Base-by-base conservation (phyloP, 805 yeast species). In the Geotrichum ghanense region DNA sequence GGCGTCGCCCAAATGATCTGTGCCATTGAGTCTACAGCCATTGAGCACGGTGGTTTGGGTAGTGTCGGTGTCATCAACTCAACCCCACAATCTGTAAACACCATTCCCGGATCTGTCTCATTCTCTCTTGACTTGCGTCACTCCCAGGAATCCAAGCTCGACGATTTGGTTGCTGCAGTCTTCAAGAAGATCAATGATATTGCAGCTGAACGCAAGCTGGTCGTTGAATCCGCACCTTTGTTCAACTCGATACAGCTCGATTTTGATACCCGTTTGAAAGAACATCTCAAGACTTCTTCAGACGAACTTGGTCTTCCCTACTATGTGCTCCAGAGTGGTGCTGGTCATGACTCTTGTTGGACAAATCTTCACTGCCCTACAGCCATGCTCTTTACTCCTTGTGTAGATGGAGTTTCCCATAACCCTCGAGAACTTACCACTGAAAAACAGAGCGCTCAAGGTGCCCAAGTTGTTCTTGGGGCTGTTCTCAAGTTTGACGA, bases 371-470 rank as follows among this genome's bases (percentile, higher is more conserved):
- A 70, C 42, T 72, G 75, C 37, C 88, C 89, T 37, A 80, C 88
- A 0, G 74, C 85, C 1, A 81, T 81, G 87, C 75, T 81, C 26
- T 81, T 81, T 58, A 76, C 80, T 54, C 88, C 89, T 5, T 73
- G 81, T 24, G 73, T 65, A 52, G 80, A 76, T 55, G 87, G 87
- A 21, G 67, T 81, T 34, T 72, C 79, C 22, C 88, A 81, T 59
- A 79, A 78, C 59, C 82, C 80, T 7, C 74, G 70, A 46, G 88
- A 81, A 54, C 81, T 77, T 57, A 70, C 80, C 19, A 69, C 76
- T 0, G 85, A 84, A 2, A 79, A 79, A 49, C 77, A 80, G 50
- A 69, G 78, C n/a, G 76, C 74, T 41, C 69, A 72, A 37, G 87
- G 88, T 0, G 72, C 78, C 51, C 60, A 70, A 53, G 79, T 77